phyloP scores from a whole-genome alignment of 352 stramenopile species.

The Pythium oligandrum region DNA sequence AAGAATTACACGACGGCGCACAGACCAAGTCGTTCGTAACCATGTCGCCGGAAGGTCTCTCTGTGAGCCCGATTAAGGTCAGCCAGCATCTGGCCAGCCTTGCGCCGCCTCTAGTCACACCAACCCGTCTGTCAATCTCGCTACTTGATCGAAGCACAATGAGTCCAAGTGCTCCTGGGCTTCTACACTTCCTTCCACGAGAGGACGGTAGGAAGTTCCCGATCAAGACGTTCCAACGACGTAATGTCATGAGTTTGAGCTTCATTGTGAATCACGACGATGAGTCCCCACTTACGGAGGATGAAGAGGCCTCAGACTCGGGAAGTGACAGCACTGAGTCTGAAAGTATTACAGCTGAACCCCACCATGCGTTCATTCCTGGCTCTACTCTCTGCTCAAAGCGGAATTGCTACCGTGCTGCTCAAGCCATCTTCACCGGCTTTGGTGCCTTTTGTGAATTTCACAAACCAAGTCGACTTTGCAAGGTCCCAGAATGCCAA shows the following conservation, averaged over 20 bases:
- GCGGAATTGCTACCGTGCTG: slow-evolving; percentile 53
- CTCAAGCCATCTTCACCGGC: slow-evolving; percentile 25
- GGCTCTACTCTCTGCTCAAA: slow-evolving; percentile 42
- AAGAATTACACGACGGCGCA: no score
- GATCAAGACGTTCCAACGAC: background rate
- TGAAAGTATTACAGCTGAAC: slow-evolving; percentile 3
- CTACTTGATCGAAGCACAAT: slow-evolving; percentile 15
- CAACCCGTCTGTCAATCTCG: slow-evolving; percentile 14
- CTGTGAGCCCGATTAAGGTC: slow-evolving; percentile 4
- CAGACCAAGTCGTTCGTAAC: background rate
- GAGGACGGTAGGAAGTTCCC: background rate
- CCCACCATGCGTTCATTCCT: slow-evolving; percentile 3
- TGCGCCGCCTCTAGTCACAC: slow-evolving; percentile 5
- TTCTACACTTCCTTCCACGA: slow-evolving; percentile 13
- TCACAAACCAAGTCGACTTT: slow-evolving; percentile 66
- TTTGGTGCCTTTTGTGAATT: slow-evolving; percentile 58
- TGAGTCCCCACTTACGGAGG: slow-evolving; percentile 2
- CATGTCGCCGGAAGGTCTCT: slow-evolving; percentile 1
- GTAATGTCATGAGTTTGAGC: slow-evolving; percentile 45
- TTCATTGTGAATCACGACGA: slow-evolving; percentile 46
- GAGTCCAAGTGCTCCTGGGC: slow-evolving; percentile 1
- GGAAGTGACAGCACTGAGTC: slow-evolving; percentile 7
- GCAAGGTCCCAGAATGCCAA: slow-evolving; percentile 47
- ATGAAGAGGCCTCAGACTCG: slow-evolving; percentile 9
- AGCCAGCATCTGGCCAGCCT: background rate